These are phyloP conservation scores for Dactylis glomerata DNA, from an alignment of 176 grass and related monocot species.

Conservation along the genomic window DNA sequence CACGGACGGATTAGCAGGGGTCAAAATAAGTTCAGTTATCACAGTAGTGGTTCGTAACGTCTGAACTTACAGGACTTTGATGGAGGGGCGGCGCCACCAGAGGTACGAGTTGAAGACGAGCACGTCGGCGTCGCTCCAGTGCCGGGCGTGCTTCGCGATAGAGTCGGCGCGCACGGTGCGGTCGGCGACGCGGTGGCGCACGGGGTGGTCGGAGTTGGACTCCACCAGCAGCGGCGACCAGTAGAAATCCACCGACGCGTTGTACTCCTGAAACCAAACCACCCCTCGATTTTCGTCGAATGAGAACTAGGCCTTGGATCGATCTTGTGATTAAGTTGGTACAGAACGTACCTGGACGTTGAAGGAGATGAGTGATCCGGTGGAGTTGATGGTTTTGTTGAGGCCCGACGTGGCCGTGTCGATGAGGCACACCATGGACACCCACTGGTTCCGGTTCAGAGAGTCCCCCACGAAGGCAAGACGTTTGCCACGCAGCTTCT, in stretches of 20 bases:
- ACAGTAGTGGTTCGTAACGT: not conserved
- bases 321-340: too few relatives aligned
- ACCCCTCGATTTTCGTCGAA: not conserved
- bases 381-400: constrained; percentile 43
- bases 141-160: constrained; percentile 57
- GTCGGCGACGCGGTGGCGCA: constrained; percentile 54
- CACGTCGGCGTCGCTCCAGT: constrained; percentile 63
- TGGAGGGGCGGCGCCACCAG: constrained; percentile 59
- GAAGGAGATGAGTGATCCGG: constrained; percentile 54
- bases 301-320: not conserved
- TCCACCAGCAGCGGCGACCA: constrained; percentile 88
- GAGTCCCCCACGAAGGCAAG: constrained; percentile 82
- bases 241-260: constrained; percentile 79
- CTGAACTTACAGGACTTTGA: constrained; percentile 55
- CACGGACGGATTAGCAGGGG: not conserved
- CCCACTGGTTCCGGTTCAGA: constrained; percentile 82
- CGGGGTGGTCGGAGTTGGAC: constrained; percentile 77
- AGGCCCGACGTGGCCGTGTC: constrained; percentile 44
- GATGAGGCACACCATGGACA: constrained; percentile 85
- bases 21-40: not conserved
- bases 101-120: constrained; percentile 90
- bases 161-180: constrained; percentile 51
- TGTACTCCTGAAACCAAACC: constrained; percentile 46
- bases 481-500: constrained; percentile 50
- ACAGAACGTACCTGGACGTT: constrained; percentile 43